Conservation (phyloP, 495 filamentous ascomycete species). For the Friedmanniomyces endolithicus region DNA sequence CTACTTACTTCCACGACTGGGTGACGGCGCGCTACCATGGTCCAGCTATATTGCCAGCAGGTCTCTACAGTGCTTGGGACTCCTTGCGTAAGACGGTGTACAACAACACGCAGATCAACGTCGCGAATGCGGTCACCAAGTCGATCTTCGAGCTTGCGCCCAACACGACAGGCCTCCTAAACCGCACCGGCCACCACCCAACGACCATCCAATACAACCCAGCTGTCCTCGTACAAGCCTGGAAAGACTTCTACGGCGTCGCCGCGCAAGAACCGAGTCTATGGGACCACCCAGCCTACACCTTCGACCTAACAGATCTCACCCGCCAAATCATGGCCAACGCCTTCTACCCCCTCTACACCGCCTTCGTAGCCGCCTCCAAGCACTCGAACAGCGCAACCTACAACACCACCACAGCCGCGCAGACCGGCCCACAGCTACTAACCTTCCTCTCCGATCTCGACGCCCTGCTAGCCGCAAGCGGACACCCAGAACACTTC, state of each 20-base stretch:
- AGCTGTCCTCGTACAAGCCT: conserved; percentile 30
- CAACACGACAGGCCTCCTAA: conserved; percentile 30
- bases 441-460: conserved; percentile 31
- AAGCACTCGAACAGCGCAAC: conserved; percentile 21
- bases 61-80: conserved; percentile 39
- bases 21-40: conserved; percentile 35
- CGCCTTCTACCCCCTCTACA: conserved; percentile 35
- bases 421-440: conserved; percentile 24
- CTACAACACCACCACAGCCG: conserved; percentile 13
- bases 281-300: conserved; percentile 37
- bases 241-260: conserved; percentile 34
- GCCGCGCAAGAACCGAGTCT: conserved; percentile 28
- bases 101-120: conserved; percentile 39
- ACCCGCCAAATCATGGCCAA: conserved; percentile 37
- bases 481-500: conserved; percentile 28
- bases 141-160: conserved; percentile 38
- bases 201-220: conserved; percentile 38
- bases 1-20: conserved; percentile 39
- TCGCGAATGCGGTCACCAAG: conserved; percentile 33
- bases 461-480: conserved; percentile 37
- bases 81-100: conserved; percentile 37
- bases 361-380: conserved; percentile 29
- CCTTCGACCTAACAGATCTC: conserved; percentile 41
- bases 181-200: conserved; percentile 31
- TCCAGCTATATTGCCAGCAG: conserved; percentile 25